Percentiles rank a stretch among this genome's conserved stretches.
Evolutionary conservation across 345 rosid genomes (phyloP).

Genomic region (Gossypium rotundifolium): DNA sequence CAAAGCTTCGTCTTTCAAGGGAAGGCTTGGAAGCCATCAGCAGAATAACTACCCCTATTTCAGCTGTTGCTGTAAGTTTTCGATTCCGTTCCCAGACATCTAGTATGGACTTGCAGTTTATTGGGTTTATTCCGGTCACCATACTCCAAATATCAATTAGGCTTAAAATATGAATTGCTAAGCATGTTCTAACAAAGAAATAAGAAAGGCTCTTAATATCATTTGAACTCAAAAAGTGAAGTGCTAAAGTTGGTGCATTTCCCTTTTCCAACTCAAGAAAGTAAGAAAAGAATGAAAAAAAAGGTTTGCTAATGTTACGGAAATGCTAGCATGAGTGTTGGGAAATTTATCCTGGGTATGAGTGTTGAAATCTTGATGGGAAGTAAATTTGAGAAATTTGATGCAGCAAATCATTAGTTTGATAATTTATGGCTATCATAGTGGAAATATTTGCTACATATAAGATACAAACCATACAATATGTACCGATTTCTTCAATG

Average conservation of each 20-base stretch:
- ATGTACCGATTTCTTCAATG: constrained; percentile 3
- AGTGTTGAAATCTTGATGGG: background rate
- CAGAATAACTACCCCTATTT: constrained; percentile 77
- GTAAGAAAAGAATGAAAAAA: background rate
- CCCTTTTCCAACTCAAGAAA: background rate
- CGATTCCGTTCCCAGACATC: constrained; percentile 23
- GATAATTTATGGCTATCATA: background rate
- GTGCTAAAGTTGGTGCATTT: background rate
- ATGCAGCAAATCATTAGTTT: background rate
- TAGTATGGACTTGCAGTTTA: constrained; percentile 1
- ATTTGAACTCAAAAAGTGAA: background rate
- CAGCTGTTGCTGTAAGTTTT: constrained; percentile 84
- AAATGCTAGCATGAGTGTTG: background rate
- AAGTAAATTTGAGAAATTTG: background rate
- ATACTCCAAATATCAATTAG: background rate
- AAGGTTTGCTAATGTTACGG: background rate
- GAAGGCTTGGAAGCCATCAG: constrained; percentile 89
- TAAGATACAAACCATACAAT: background rate
- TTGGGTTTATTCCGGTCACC: background rate
- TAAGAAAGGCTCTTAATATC: background rate
- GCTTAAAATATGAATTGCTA: background rate
- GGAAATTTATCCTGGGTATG: background rate
- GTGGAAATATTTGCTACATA: background rate
- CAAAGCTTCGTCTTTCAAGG: constrained; percentile 86
- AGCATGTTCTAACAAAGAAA: background rate